Evolutionary conservation across 2,329 filamentous ascomycete genomes (phyloP), one percentile per base, ranked within the genome.

Genomic region (Ophiocordyceps sinensis): DNA sequence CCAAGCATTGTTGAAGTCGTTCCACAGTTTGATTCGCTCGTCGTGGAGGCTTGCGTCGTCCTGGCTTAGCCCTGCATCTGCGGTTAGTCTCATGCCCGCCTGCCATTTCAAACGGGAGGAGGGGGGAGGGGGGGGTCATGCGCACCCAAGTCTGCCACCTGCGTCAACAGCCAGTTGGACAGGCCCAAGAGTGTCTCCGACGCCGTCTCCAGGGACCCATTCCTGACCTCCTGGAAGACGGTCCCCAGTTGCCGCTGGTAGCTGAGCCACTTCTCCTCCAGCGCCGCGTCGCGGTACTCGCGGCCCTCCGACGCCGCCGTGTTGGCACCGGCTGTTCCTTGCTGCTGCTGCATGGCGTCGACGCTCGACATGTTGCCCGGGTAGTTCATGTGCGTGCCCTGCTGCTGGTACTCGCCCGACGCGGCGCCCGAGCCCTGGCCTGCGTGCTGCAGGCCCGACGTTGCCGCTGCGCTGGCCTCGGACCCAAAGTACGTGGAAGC

Each of bases 1-100:
- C 89, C 89, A 96, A 44, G 85, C 87, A 44, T 85, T 74, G 60
- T 98, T 96, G 65, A 96, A 94, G 50, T 95, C 83, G 52, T 83
- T 79, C 91, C 91, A 98, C 7, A 96, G 66, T 54, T 81, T 80
- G 49, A 94, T 73, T 42, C 87, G 79, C 51, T 91, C 81, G 42
- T 71, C 65, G 54, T 91, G 79, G 42, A 85, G 72, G 41, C 71
- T 70, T 55, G 83, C 77, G 58, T 94, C 82, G 64, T 96, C 88
- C 53, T 81, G 77, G 49, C 83, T 80, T 52, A 96, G 77, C 44
- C 86, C 87, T 94, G 62, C 19, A 15, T 29, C 19, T n/a, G 13
- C 11, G 34, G 19, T 48, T 45, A 58, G 47, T 49, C 43, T 40
- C 34, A n/a, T n/a, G n/a, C n/a, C 28, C 41, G 21, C 15, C 17